Percentiles rank a stretch among this genome's conserved stretches.
Conservation (phyloP, 2,329 filamentous ascomycete genomes). For the Curvularia eragrostidis region DNA sequence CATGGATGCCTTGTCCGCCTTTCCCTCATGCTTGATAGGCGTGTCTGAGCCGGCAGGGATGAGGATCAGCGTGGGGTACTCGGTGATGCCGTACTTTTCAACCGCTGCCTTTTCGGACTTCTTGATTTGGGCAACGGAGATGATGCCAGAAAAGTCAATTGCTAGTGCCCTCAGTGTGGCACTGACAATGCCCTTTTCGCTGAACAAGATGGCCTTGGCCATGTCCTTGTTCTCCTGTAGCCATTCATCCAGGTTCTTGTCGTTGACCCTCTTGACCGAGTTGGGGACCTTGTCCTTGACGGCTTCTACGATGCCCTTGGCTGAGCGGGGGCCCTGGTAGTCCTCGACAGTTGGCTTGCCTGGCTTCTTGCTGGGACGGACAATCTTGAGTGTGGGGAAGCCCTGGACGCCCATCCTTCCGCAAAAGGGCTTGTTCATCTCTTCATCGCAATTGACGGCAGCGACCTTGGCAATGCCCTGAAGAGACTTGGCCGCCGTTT, state of each 20-base stretch:
- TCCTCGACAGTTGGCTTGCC: constrained; percentile 85
- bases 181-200: constrained; percentile 88
- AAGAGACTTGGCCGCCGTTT: constrained; percentile 88
- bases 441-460: constrained; percentile 93
- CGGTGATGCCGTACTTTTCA: constrained; percentile 75
- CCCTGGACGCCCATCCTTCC: constrained; percentile 85
- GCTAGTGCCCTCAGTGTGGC: constrained; percentile 82
- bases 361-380: constrained; percentile 81
- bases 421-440: constrained; percentile 88
- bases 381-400: constrained; percentile 94
- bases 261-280: constrained; percentile 80
- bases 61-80: constrained; percentile 82
- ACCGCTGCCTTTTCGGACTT: constrained; percentile 77
- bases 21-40: constrained; percentile 76
- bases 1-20: constrained; percentile 84
- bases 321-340: constrained; percentile 82
- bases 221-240: constrained; percentile 69
- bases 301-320: constrained; percentile 86
- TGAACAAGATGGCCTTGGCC: constrained; percentile 90
- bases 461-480: constrained; percentile 93
- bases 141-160: constrained; percentile 84
- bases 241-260: constrained; percentile 80
- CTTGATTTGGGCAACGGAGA: constrained; percentile 82
- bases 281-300: constrained; percentile 90
- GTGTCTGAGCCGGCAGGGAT: constrained; percentile 74